Percentiles rank a stretch among this genome's conserved stretches.
phyloP scores from a whole-genome alignment of 176 grass and related monocot genomes.

The Thalia dealbata region DNA sequence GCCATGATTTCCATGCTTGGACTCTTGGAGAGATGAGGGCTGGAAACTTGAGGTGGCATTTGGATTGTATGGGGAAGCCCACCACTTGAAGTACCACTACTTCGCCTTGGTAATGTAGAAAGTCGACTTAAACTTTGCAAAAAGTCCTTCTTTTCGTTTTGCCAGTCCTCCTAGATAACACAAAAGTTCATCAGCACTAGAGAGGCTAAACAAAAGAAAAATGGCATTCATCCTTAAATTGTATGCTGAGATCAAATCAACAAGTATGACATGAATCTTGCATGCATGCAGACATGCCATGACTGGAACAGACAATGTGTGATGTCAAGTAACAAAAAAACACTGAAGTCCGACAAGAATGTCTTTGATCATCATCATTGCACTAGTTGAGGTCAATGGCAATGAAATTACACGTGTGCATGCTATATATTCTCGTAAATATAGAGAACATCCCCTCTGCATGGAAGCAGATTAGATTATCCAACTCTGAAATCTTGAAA shows the following conservation, averaged over 20 bases:
- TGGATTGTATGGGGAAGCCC: slow-evolving; percentile 30
- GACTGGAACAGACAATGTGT: background rate
- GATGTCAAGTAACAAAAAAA: background rate
- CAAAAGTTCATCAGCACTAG: slow-evolving; percentile 10
- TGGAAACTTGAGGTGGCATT: slow-evolving; percentile 52
- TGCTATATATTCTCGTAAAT: background rate
- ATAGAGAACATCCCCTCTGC: too few species aligned
- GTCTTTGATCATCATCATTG: background rate
- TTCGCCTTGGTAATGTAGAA: slow-evolving; percentile 88
- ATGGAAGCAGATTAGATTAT: background rate
- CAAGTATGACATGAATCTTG: background rate
- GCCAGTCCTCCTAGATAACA: slow-evolving; percentile 80
- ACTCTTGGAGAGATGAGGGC: slow-evolving; percentile 41
- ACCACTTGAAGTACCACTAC: slow-evolving; percentile 35
- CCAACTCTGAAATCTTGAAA: background rate
- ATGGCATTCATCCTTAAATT: background rate
- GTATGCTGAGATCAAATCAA: background rate
- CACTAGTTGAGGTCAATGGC: background rate
- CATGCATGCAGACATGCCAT: background rate
- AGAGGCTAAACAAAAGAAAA: background rate
- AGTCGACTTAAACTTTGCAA: slow-evolving; percentile 77
- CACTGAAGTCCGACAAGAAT: background rate
- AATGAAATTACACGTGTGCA: background rate
- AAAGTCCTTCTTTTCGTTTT: slow-evolving; percentile 89
- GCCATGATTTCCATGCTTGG: slow-evolving; percentile 47